Percentiles rank a stretch among this genome's conserved stretches.
Evolutionary conservation across 169 alveolate genomes (phyloP).

Genomic region (Blepharisma undulans): DNA sequence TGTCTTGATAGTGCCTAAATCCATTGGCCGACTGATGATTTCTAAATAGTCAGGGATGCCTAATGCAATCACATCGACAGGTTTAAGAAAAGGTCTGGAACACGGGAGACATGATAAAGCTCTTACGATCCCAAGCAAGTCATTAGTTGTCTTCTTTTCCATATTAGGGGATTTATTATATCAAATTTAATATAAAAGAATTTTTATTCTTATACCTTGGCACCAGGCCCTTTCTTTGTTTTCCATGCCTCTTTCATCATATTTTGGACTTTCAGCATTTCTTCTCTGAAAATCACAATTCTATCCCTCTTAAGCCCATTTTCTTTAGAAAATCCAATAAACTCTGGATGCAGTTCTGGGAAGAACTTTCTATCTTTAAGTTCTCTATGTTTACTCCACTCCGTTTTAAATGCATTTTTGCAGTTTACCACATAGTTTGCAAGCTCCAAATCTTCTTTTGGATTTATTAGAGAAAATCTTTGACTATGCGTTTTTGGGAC

Average conservation of each 20-base stretch:
- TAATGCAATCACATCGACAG: slow-evolving; percentile 57
- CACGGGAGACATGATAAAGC: slow-evolving; percentile 8
- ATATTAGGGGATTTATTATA: background rate
- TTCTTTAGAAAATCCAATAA: background rate
- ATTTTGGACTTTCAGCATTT: slow-evolving; percentile 19
- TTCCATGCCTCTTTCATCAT: slow-evolving; percentile 38
- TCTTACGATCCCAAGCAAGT: background rate
- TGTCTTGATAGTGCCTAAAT: slow-evolving; percentile 50
- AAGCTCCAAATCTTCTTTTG: slow-evolving; percentile 7
- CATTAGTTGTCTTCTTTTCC: slow-evolving; percentile 23
- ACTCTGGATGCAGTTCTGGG: slow-evolving; percentile 43
- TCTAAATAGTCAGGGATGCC: slow-evolving; percentile 54
- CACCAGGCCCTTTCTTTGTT: background rate
- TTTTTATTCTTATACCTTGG: background rate
- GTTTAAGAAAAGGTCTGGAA: slow-evolving; percentile 38
- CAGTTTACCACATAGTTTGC: slow-evolving; percentile 25
- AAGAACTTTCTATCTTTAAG: slow-evolving; percentile 27
- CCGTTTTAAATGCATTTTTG: slow-evolving; percentile 29
- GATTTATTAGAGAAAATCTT: slow-evolving; percentile 16
- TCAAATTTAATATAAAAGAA: background rate
- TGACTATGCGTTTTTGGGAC: slow-evolving; percentile 2
- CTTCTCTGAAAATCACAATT: slow-evolving; percentile 36
- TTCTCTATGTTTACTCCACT: slow-evolving; percentile 15
- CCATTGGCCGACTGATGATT: slow-evolving; percentile 67
- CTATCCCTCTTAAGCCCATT: slow-evolving; percentile 8